A percentile compares a stretch with the other conserved stretches of the same genome.
Conservation (phyloP, 345 rosid genomes). For the Arabidopsis arenosa region DNA sequence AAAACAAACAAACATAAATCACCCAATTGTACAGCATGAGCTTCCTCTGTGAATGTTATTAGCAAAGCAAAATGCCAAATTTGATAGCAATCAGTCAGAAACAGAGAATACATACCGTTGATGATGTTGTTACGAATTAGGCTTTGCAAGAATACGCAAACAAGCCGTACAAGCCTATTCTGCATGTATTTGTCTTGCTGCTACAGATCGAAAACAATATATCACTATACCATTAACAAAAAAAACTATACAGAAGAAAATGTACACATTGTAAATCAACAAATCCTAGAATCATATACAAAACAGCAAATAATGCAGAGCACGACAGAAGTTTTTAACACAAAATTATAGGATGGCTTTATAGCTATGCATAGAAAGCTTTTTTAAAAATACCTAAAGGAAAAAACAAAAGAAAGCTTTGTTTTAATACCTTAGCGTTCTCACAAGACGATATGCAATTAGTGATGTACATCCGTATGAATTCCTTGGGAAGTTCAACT, state of each 20-base stretch:
- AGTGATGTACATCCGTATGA: constrained; percentile 87
- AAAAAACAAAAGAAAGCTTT: constrained; percentile 31
- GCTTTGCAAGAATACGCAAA: constrained; percentile 96
- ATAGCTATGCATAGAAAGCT: constrained; percentile 15
- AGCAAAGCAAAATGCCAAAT: constrained; percentile 19
- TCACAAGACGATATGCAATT: constrained; percentile 95
- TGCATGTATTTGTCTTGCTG: constrained; percentile 99
- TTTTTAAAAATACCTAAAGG: background rate
- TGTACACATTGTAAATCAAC: constrained; percentile 17
- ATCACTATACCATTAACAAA: constrained; percentile 30
- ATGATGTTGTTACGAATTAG: constrained; percentile 87
- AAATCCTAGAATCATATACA: constrained; percentile 4
- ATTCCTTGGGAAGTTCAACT: constrained; percentile 93
- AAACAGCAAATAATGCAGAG: background rate
- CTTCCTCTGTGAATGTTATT: constrained; percentile 1
- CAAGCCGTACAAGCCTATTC: constrained; percentile 98
- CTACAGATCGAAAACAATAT: constrained; percentile 37
- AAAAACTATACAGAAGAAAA: background rate
- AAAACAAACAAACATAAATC: background rate
- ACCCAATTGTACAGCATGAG: background rate
- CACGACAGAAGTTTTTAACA: constrained; percentile 3
- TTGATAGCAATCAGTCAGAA: constrained; percentile 13
- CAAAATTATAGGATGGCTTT: background rate
- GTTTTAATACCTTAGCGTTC: constrained; percentile 73
- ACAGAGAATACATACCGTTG: constrained; percentile 57